phyloP scores from a whole-genome alignment of 2,329 filamentous ascomycete species.

The Fonsecaea pugnacius region DNA sequence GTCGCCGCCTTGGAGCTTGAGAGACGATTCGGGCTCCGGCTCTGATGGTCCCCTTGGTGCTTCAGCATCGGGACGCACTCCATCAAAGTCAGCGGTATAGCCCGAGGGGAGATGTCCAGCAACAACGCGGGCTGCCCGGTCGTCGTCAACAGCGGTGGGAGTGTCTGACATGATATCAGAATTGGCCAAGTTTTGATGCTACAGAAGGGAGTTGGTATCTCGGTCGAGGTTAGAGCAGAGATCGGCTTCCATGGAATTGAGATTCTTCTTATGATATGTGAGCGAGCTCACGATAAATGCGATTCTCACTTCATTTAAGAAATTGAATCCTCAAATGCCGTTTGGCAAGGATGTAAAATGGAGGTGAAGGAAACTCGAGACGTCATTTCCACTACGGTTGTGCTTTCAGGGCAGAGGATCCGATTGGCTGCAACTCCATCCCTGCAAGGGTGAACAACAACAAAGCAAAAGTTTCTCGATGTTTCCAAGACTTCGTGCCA shows the following conservation, averaged over 20 bases:
- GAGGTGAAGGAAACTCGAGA: conserved; percentile 4
- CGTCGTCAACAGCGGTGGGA: conserved; percentile 23
- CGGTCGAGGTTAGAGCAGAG: neutral
- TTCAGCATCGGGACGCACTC: conserved; percentile 11
- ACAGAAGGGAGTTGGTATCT: neutral
- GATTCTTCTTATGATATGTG: neutral
- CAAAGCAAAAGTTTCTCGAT: neutral
- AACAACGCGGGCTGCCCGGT: conserved; percentile 29
- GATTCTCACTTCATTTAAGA: neutral
- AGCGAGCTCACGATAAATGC: neutral
- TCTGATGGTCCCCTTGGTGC: neutral
- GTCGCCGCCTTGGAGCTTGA: conserved; percentile 74
- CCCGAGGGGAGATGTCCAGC: conserved; percentile 33
- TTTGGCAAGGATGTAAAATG: neutral
- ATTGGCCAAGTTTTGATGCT: neutral
- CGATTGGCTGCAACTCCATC: neutral
- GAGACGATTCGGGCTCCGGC: conserved; percentile 59
- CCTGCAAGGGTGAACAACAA: neutral
- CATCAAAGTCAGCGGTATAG: conserved; percentile 33
- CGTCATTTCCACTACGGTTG: neutral
- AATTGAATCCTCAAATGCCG: neutral
- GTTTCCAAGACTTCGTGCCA: neutral
- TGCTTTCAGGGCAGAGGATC: neutral
- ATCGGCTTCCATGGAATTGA: neutral
- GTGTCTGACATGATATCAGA: conserved; percentile 31